These are phyloP conservation scores for Emmonsiellopsis sp. DNA, from an alignment of 2,329 filamentous ascomycete genomes.

Conservation along the genomic window DNA sequence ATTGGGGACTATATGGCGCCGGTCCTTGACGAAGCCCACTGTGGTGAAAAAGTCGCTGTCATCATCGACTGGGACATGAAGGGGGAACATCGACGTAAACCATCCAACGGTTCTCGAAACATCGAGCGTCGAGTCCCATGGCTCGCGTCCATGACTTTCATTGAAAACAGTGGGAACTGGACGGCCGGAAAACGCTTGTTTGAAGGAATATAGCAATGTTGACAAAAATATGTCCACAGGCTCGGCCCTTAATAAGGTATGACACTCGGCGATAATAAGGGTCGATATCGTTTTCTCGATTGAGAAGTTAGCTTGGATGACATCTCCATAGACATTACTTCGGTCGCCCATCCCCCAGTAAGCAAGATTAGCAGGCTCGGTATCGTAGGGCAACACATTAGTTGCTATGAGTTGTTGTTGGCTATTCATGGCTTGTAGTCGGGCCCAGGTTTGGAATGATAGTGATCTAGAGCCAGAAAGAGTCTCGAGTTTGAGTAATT, in stretches of 20 bases:
- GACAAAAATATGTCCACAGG: slow-evolving; percentile 29
- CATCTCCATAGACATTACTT: slow-evolving; percentile 27
- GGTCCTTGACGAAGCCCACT: slow-evolving; percentile 30
- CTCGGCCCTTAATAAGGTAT: slow-evolving; percentile 25
- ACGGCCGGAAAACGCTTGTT: slow-evolving; percentile 33
- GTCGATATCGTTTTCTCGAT: slow-evolving; percentile 20
- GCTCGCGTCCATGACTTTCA: slow-evolving; percentile 41
- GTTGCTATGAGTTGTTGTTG: slow-evolving; percentile 10
- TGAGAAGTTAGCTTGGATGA: slow-evolving; percentile 26
- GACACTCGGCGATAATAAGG: slow-evolving; percentile 23
- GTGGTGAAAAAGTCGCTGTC: slow-evolving; percentile 22
- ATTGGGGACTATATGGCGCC: slow-evolving; percentile 26
- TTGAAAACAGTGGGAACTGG: slow-evolving; percentile 36
- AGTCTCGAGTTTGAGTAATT: slow-evolving; percentile 16
- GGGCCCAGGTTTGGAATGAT: slow-evolving; percentile 31
- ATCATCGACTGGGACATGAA: slow-evolving; percentile 24
- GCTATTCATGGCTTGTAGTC: slow-evolving; percentile 22
- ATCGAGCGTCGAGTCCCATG: slow-evolving; percentile 38
- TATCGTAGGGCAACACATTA: slow-evolving; percentile 9
- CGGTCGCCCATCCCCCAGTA: slow-evolving; percentile 27
- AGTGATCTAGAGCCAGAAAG: slow-evolving; percentile 22
- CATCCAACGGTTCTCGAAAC: slow-evolving; percentile 43
- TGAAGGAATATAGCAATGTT: slow-evolving; percentile 36
- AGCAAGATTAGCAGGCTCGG: slow-evolving; percentile 23
- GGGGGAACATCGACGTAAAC: slow-evolving; percentile 43